A percentile compares a stretch with the other conserved stretches of the same genome.
Evolutionary conservation across 345 rosid genomes (phyloP).

Genomic region (Lumnitzera racemosa): DNA sequence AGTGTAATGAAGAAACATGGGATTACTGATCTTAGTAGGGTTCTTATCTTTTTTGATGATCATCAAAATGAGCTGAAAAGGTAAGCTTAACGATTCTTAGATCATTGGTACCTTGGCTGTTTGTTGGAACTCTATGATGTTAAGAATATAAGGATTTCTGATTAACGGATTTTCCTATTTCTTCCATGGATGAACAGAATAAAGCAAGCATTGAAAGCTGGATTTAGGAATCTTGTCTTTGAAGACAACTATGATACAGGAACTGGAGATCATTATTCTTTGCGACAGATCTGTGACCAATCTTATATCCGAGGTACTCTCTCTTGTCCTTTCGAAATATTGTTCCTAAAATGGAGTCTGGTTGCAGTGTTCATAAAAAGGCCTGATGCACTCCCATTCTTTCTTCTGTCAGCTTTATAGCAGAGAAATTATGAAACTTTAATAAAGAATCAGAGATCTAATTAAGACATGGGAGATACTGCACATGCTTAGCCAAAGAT

Average conservation of each 20-base stretch:
- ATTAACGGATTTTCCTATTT: conserved; percentile 10
- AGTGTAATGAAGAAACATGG: conserved; percentile 57
- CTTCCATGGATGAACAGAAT: conserved; percentile 38
- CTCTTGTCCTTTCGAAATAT: neutral
- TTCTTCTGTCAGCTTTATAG: neutral
- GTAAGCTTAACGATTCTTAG: conserved; percentile 21
- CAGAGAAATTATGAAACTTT: neutral
- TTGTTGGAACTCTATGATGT: neutral
- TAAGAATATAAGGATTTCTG: neutral
- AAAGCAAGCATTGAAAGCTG: conserved; percentile 73
- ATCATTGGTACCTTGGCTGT: neutral
- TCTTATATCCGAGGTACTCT: conserved; percentile 62
- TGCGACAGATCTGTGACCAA: conserved; percentile 98
- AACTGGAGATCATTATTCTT: conserved; percentile 94
- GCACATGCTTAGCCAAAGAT: too few species aligned
- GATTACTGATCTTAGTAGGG: conserved; percentile 49
- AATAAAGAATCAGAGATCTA: neutral
- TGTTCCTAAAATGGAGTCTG: conserved; percentile 1
- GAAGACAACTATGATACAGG: conserved; percentile 99
- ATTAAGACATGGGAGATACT: neutral
- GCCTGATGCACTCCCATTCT: too few species aligned
- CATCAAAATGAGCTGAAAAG: conserved; percentile 97
- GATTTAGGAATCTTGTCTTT: conserved; percentile 85
- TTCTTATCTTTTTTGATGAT: conserved; percentile 87
- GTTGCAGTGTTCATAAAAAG: neutral